Conservation (phyloP, 805 yeast genomes). For the Barnettozyma vustinii region DNA sequence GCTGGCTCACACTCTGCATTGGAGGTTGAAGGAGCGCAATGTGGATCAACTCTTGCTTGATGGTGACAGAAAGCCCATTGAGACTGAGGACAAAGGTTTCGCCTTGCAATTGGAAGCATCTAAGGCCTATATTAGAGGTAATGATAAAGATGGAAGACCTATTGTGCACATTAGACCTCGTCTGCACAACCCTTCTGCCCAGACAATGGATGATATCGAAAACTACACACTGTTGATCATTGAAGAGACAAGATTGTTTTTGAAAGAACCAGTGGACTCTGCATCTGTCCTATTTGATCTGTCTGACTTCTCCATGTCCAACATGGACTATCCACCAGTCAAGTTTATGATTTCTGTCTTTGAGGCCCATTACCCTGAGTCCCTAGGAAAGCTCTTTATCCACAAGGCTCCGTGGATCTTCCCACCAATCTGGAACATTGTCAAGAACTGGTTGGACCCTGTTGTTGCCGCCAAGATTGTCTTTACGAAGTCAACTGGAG, state of each 20-base stretch:
- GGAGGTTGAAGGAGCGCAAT: constrained; percentile 62
- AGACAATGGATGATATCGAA: constrained; percentile 66
- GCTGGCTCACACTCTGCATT: constrained; percentile 66
- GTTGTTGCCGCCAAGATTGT: constrained; percentile 89
- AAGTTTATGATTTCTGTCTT: constrained; percentile 84
- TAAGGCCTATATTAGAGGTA: constrained; percentile 72
- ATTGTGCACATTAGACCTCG: constrained; percentile 77
- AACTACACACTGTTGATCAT: constrained; percentile 69
- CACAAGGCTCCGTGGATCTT: constrained; percentile 98
- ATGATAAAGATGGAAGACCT: constrained; percentile 71
- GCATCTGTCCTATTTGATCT: constrained; percentile 85
- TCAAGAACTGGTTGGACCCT: constrained; percentile 93
- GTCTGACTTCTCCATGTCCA: constrained; percentile 78
- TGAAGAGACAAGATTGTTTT: constrained; percentile 74
- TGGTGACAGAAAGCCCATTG: constrained; percentile 65
- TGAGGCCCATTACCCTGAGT: constrained; percentile 96
- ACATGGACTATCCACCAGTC: constrained; percentile 90
- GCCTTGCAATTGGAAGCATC: constrained; percentile 43
- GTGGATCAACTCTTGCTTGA: constrained; percentile 57
- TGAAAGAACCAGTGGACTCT: constrained; percentile 71
- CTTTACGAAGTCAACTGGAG: constrained; percentile 69
- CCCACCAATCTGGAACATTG: constrained; percentile 85
- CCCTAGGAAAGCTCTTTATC: constrained; percentile 75
- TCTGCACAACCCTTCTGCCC: constrained; percentile 64
- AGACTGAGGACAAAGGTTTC: constrained; percentile 38